phyloP scores from a whole-genome alignment of 108 stramenopile genomes.

The Aureococcus anophagefferens region DNA sequence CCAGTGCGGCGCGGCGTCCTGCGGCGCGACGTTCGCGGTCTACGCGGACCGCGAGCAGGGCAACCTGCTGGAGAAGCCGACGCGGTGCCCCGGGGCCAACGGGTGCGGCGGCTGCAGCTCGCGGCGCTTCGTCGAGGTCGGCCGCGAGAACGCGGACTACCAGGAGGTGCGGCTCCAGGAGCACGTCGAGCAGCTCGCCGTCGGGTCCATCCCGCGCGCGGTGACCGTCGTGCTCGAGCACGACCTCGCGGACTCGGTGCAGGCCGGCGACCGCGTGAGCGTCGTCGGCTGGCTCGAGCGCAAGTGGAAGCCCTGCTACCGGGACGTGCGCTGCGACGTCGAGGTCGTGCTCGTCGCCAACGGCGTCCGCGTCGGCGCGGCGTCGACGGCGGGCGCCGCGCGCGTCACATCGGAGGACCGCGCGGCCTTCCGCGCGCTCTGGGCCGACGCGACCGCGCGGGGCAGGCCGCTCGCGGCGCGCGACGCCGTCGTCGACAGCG shows the following conservation, averaged over 20 bases:
- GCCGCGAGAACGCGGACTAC: slow-evolving; percentile 70
- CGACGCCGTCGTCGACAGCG: slow-evolving; percentile 72
- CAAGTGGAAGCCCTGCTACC: slow-evolving; percentile 62
- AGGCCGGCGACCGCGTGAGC: slow-evolving; percentile 95
- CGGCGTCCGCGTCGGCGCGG: slow-evolving; percentile 58
- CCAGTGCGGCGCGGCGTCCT: slow-evolving; percentile 58
- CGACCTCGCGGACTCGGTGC: slow-evolving; percentile 82
- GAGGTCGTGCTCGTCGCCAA: slow-evolving; percentile 78
- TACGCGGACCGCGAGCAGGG: slow-evolving; percentile 69
- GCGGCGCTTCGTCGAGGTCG: slow-evolving; percentile 49
- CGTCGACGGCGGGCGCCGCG: slow-evolving; percentile 14
- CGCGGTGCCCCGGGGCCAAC: slow-evolving; percentile 51
- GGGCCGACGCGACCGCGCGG: slow-evolving; percentile 11
- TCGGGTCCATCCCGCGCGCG: slow-evolving; percentile 80
- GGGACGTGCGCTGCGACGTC: slow-evolving; percentile 62
- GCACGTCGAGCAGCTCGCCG: slow-evolving; percentile 53
- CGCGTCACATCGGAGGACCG: neutral
- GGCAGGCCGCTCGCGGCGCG: slow-evolving; percentile 68
- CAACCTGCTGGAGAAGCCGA: slow-evolving; percentile 66
- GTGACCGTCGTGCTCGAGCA: slow-evolving; percentile 75
- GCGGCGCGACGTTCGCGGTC: slow-evolving; percentile 58
- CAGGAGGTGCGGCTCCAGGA: slow-evolving; percentile 98
- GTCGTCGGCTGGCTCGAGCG: slow-evolving; percentile 78
- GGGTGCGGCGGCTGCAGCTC: slow-evolving; percentile 48
- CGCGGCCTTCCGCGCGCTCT: slow-evolving; percentile 6